Evolutionary conservation across 2,329 filamentous ascomycete species (phyloP).

Genomic region (Trichoderma endophyticum): DNA sequence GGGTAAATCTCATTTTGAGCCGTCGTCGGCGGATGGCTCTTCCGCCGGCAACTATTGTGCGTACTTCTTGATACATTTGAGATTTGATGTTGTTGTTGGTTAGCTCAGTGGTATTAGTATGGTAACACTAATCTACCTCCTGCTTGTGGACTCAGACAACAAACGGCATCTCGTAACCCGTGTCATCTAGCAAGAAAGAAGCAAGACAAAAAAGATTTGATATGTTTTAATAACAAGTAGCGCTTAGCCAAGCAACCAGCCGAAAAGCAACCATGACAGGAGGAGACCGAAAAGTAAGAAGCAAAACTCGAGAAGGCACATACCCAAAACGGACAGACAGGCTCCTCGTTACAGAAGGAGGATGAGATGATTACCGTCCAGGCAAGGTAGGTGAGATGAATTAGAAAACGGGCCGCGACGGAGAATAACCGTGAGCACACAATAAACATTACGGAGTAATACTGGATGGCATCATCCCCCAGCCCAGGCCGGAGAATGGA

Average conservation of each 20-base stretch:
- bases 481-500: background rate
- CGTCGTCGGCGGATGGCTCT: background rate
- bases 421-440: conserved; percentile 6
- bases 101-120: background rate
- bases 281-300: background rate
- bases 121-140: background rate
- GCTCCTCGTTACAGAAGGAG: background rate
- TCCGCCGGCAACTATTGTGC: background rate
- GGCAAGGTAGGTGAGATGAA: background rate
- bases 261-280: background rate
- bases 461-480: conserved; percentile 5
- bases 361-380: background rate
- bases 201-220: background rate
- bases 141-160: background rate
- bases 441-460: conserved; percentile 7
- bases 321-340: conserved; percentile 3
- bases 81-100: background rate
- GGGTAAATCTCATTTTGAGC: background rate
- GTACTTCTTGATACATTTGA: background rate
- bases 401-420: conserved; percentile 7
- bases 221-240: background rate
- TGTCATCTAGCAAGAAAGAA: background rate
- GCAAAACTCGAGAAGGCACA: background rate
- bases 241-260: background rate
- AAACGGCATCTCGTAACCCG: background rate